A percentile compares a stretch with the other conserved stretches of the same genome.
Conservation (phyloP, 345 rosid genomes). For the Reutealis trisperma region DNA sequence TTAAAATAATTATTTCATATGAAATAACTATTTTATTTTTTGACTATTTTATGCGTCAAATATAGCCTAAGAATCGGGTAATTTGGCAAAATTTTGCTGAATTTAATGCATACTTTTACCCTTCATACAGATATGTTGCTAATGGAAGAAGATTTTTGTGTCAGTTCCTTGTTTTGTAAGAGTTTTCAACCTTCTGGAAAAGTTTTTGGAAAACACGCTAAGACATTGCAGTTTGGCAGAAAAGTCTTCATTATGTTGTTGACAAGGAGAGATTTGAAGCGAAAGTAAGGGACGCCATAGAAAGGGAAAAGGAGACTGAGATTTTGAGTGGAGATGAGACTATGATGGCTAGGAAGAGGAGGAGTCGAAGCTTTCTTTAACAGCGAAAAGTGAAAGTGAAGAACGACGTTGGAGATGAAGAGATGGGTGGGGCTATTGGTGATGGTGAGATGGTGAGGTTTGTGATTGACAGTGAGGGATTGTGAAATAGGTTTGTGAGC, state of each 20-base stretch:
- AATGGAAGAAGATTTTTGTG: neutral
- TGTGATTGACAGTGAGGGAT: too few relatives aligned
- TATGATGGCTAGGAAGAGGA: neutral
- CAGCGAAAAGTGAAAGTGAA: neutral
- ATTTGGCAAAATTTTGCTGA: neutral
- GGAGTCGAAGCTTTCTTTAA: neutral
- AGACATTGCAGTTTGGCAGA: neutral
- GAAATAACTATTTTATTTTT: too few relatives aligned
- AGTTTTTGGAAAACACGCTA: neutral
- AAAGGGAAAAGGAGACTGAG: neutral
- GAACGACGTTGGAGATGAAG: too few relatives aligned
- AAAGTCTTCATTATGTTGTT: neutral
- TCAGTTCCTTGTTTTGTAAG: neutral
- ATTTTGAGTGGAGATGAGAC: neutral
- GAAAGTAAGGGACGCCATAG: conserved; percentile 42
- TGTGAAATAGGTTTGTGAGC: too few relatives aligned
- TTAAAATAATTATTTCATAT: too few relatives aligned
- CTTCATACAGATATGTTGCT: too few relatives aligned
- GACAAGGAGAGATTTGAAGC: conserved; percentile 19
- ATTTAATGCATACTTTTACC: neutral
- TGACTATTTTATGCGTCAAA: too few relatives aligned
- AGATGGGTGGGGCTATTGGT: too few relatives aligned
- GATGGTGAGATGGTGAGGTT: too few relatives aligned
- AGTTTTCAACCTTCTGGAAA: too few relatives aligned
- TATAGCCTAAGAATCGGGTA: neutral